Percentiles rank a stretch among this genome's conserved stretches.
Evolutionary conservation across 805 yeast species (phyloP).

Genomic region (Nakazawaea anatomiae): DNA sequence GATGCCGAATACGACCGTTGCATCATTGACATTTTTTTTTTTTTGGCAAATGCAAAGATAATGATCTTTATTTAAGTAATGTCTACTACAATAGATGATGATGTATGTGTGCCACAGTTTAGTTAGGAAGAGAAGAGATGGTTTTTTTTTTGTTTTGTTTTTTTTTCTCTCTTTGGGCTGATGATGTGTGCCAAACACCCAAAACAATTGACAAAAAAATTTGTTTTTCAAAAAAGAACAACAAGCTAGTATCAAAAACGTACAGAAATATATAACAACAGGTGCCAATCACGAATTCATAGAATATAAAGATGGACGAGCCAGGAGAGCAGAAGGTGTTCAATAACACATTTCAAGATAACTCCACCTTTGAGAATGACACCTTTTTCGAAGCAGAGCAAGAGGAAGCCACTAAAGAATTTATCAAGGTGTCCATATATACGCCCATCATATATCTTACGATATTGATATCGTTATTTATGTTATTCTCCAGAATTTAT

Average conservation of each 20-base stretch:
- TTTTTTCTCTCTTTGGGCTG: too few relatives aligned
- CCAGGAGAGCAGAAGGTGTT: constrained; percentile 3
- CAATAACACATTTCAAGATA: not conserved
- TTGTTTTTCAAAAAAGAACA: too few relatives aligned
- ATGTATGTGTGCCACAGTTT: too few relatives aligned
- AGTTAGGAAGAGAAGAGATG: too few relatives aligned
- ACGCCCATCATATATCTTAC: constrained; percentile 77
- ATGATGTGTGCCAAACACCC: too few relatives aligned
- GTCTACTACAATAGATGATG: too few relatives aligned
- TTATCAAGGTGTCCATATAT: constrained; percentile 41
- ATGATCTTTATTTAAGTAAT: too few relatives aligned
- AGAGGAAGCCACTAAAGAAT: constrained; percentile 3
- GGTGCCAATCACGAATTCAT: not conserved
- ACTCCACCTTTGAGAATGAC: not conserved
- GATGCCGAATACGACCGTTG: not conserved
- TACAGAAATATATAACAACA: not conserved
- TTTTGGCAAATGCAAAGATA: not conserved
- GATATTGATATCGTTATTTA: constrained; percentile 58
- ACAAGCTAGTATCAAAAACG: not conserved
- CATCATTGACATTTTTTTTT: not conserved
- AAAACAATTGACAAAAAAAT: too few relatives aligned
- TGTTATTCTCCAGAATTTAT: constrained; percentile 64
- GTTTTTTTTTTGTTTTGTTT: too few relatives aligned
- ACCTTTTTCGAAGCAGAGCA: not conserved
- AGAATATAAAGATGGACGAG: not conserved